Evolutionary conservation across 2,329 filamentous ascomycete species (phyloP), one percentile per base, ranked within the genome.

Genomic region (Huntiella bhutanensis): DNA sequence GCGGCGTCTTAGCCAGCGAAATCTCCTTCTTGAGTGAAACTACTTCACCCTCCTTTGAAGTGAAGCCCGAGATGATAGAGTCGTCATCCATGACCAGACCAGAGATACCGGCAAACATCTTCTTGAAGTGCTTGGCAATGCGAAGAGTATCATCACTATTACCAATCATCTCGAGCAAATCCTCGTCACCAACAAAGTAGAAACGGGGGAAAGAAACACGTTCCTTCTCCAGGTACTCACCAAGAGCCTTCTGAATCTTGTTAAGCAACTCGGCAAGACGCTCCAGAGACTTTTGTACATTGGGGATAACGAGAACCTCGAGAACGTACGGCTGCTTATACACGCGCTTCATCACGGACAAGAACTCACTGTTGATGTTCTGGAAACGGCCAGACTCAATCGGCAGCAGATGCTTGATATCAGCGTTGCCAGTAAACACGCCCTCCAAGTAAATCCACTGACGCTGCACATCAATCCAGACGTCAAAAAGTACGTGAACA

Each of bases 401-500:
- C 4, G 92, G 92, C 16, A 99, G 73, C 44, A 99, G 69, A 60
- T 96, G 88, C 64, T 96, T 98, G 68, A 99, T 98, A 58, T 99
- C 91, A 35, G 85, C 88, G 58, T 98, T 99, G 49, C 91, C 91
- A 1, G 88, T 95, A 59, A 99, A 99, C 33, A 99, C 91, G 53
- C 91, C 91, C 64, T 99, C 92, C 4, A 99, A 75, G 60, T 99
- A 99, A 5, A 98, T 91, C 91, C 91, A 99, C 64, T 98, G 91
- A 51, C 92, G 81, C 62, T 99, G 91, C n/a, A 99, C 92, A 63
- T 98, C 92, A 55, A 98, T 98, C 92, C 92, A 99, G 12, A 98
- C 87, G 60, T 99, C 91, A 57, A 99, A 98, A 7, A 98, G 72
- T 12, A 98, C 85, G 59, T 98, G 91, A 2, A 98, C 86, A 40